Evolutionary conservation across 163 green algal genomes (phyloP).

Genomic region (Chlorella variabilis): DNA sequence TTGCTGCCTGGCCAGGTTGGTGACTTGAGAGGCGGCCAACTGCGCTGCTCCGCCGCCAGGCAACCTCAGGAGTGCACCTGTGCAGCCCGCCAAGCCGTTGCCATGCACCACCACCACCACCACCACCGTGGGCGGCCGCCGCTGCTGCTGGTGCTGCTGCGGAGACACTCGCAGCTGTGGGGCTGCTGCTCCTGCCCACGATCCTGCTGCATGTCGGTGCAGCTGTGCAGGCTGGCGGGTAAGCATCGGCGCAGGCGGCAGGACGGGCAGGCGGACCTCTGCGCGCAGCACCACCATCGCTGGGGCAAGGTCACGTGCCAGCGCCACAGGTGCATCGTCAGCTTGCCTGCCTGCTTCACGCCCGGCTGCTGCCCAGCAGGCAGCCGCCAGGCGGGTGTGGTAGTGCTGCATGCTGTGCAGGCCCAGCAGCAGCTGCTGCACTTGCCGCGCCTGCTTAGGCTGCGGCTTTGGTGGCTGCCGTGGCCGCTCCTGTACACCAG

Average conservation of each 20-base stretch:
- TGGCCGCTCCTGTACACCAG: not conserved
- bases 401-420: conserved; percentile 35
- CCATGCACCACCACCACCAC: conserved; percentile 10
- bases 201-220: too few relatives aligned
- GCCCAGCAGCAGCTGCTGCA: conserved; percentile 15
- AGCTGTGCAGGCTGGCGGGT: too few relatives aligned
- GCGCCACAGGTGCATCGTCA: not conserved
- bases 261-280: conserved; percentile 2
- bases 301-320: conserved; percentile 4
- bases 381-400: not conserved
- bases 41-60: not conserved
- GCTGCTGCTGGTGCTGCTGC: not conserved
- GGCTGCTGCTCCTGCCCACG: not conserved
- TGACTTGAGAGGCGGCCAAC: not conserved
- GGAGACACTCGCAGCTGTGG: not conserved
- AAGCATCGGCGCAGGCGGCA: not conserved
- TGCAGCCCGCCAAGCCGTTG: conserved; percentile 15
- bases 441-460: not conserved
- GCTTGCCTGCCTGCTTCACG: not conserved
- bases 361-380: not conserved
- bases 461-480: not conserved
- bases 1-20: not conserved
- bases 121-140: not conserved
- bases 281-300: not conserved
- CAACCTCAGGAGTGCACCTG: not conserved